Evolutionary conservation across 148 eudicot species (phyloP).

Genomic region (Euryodendron excelsum): DNA sequence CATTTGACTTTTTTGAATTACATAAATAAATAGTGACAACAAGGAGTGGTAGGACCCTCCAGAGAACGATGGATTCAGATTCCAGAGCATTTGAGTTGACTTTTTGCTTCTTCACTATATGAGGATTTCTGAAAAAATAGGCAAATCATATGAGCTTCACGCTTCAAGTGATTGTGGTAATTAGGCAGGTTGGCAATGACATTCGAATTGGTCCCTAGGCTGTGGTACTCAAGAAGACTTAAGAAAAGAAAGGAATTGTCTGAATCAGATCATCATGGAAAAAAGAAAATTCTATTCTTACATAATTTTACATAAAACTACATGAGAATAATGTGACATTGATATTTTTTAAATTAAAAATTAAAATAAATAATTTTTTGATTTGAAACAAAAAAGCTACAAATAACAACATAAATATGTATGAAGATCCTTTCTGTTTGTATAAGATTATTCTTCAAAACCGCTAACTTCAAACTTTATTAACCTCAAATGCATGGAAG

Average conservation of each 20-base stretch:
- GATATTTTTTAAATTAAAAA: no score
- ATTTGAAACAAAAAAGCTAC: no score
- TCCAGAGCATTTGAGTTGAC: conserved; percentile 21
- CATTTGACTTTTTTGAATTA: conserved; percentile 17
- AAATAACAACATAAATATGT: no score
- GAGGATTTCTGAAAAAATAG: neutral
- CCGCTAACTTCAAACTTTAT: neutral
- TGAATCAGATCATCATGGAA: neutral
- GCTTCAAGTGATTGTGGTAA: neutral
- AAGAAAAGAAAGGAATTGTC: neutral
- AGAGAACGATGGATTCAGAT: conserved; percentile 12
- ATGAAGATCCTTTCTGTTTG: no score
- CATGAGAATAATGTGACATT: no score
- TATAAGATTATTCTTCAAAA: neutral
- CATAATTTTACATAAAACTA: no score
- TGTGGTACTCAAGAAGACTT: neutral
- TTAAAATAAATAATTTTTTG: no score
- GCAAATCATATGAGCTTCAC: neutral
- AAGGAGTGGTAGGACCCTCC: conserved; percentile 26
- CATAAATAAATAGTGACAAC: neutral
- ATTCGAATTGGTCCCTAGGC: neutral
- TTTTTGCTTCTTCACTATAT: neutral
- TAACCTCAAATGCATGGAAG: neutral
- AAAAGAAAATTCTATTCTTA: no score
- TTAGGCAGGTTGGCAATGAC: neutral